phyloP scores from a whole-genome alignment of 495 filamentous ascomycete genomes.

The Penicillium bovifimosum region DNA sequence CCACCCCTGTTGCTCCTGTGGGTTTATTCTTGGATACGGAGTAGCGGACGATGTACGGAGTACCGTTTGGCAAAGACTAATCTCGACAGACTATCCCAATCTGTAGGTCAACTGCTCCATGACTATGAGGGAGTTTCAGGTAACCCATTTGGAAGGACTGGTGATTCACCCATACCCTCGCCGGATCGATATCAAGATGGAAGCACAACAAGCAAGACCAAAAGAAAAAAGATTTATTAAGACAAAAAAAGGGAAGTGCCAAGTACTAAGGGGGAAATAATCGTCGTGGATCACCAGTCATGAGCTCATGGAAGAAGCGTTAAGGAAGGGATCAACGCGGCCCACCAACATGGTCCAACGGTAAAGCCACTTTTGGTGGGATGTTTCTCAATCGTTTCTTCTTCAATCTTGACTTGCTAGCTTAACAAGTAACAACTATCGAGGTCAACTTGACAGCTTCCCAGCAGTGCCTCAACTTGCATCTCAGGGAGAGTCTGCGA shows the following conservation, averaged over 20 bases:
- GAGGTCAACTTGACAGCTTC: no score
- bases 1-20: conserved; percentile 2
- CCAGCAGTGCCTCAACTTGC: background rate
- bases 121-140: no score
- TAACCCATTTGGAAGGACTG: background rate
- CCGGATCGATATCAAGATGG: background rate
- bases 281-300: conserved; percentile 9
- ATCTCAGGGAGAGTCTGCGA: background rate
- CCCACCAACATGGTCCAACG: conserved; percentile 22
- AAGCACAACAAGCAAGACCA: background rate
- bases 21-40: conserved; percentile 10
- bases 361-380: background rate
- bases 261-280: conserved; percentile 7
- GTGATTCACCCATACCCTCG: background rate
- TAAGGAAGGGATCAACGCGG: conserved; percentile 16
- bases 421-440: no score
- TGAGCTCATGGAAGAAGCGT: conserved; percentile 10
- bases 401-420: background rate
- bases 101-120: background rate
- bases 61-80: background rate
- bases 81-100: background rate
- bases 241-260: conserved; percentile 4
- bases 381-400: background rate
- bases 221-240: background rate
- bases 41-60: background rate